phyloP scores from a whole-genome alignment of 441 rosid genomes.

The Brassica balearica region DNA sequence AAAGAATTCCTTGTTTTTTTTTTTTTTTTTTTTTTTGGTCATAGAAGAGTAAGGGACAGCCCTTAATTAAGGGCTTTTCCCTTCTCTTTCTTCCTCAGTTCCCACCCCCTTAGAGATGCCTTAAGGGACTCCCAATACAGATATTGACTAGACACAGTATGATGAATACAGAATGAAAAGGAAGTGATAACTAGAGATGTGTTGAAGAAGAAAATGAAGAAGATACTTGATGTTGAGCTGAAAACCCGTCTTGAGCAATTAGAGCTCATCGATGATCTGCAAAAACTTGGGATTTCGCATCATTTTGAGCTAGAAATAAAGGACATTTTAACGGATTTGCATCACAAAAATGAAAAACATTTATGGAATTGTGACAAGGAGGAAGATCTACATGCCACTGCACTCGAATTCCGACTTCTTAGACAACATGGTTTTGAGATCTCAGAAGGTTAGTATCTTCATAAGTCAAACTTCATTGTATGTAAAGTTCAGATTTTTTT shows the following conservation, averaged over 20 bases:
- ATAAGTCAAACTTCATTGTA: background rate
- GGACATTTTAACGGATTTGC: background rate
- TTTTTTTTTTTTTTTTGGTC: too few relatives aligned
- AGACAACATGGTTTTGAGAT: conserved; percentile 44
- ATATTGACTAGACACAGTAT: background rate
- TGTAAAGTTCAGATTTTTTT: background rate
- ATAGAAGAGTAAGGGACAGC: too few relatives aligned
- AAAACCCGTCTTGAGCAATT: conserved; percentile 22
- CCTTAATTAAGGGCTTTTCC: too few relatives aligned
- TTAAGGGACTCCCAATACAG: too few relatives aligned
- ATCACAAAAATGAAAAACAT: background rate
- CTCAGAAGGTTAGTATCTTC: conserved; percentile 36
- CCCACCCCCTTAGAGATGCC: too few relatives aligned
- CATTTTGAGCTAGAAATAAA: conserved; percentile 46
- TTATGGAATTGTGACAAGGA: background rate
- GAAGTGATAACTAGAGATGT: conserved; percentile 15
- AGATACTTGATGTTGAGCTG: conserved; percentile 12
- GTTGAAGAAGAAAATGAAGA: conserved; percentile 29
- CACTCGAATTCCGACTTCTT: conserved; percentile 45
- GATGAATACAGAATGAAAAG: conserved; percentile 20
- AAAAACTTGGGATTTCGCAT: conserved; percentile 50
- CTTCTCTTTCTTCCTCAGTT: too few relatives aligned
- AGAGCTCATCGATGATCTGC: conserved; percentile 46
- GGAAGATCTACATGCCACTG: conserved; percentile 19
- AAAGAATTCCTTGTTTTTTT: too few relatives aligned